Conservation (phyloP, 2,329 filamentous ascomycete species). For the Penicillium freii region DNA sequence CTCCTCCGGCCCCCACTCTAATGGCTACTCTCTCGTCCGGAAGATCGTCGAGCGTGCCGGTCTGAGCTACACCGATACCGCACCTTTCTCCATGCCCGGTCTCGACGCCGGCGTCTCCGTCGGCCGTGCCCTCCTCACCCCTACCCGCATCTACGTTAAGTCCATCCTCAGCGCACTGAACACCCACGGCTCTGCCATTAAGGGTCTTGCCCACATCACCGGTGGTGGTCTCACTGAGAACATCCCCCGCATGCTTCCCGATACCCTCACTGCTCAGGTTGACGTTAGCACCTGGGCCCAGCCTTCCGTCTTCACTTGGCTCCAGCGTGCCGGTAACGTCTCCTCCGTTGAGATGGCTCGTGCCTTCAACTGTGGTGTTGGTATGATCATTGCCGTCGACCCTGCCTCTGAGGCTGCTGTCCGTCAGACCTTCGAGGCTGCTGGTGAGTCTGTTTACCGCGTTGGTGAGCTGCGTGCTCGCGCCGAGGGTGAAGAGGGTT, state of each 20-base stretch:
- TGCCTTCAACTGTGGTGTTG: conserved; percentile 92
- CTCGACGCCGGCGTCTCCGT: conserved; percentile 60
- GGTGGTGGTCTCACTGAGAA: conserved; percentile 92
- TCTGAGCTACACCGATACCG: conserved; percentile 67
- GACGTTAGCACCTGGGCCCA: conserved; percentile 73
- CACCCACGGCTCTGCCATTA: conserved; percentile 58
- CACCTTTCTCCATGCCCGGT: conserved; percentile 72
- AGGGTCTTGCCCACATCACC: conserved; percentile 95
- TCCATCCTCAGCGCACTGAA: conserved; percentile 66
- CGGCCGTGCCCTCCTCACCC: conserved; percentile 77
- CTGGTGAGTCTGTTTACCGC: conserved; percentile 72
- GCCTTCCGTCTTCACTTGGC: conserved; percentile 80
- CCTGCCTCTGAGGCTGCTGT: conserved; percentile 20
- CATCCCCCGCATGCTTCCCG: conserved; percentile 87
- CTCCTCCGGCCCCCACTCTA: conserved; percentile 88
- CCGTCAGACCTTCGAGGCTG: conserved; percentile 57
- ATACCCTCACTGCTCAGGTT: conserved; percentile 73
- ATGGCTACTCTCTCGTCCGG: conserved; percentile 95
- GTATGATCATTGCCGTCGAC: conserved; percentile 85
- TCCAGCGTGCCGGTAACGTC: conserved; percentile 70
- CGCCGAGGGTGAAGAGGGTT: conserved; percentile 54
- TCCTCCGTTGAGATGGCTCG: conserved; percentile 76
- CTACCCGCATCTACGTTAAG: conserved; percentile 92
- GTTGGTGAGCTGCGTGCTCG: conserved; percentile 70
- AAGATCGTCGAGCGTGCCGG: conserved; percentile 75